Conservation (phyloP, 305 asterid species). For the Caryopteris hybrid region DNA sequence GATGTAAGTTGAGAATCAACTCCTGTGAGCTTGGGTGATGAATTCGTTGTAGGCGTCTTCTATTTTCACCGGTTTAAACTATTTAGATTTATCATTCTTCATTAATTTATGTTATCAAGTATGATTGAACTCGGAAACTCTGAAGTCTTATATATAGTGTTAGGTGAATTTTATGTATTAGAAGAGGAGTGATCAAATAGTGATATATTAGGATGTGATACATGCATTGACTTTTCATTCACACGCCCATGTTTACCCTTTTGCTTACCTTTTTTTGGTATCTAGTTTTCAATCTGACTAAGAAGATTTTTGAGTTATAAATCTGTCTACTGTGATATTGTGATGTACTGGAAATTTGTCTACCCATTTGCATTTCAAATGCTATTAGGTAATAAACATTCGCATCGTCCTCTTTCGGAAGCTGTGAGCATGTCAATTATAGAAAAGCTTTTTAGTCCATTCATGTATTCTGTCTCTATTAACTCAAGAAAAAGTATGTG, state of each 20-base stretch:
- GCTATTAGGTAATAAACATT: not conserved
- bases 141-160: not conserved
- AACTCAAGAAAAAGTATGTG: not conserved
- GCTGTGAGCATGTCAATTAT: not conserved
- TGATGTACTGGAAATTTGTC: not conserved
- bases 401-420: not conserved
- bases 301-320: not conserved
- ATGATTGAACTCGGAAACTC: not conserved
- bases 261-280: too few species aligned
- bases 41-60: not conserved
- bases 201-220: not conserved
- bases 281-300: too few species aligned
- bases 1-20: constrained; percentile 37
- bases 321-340: not conserved
- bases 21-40: not conserved
- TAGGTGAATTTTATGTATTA: not conserved
- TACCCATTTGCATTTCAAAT: not conserved
- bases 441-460: not conserved
- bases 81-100: not conserved
- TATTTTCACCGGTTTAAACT: not conserved
- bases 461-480: not conserved
- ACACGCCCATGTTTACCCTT: too few species aligned
- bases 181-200: not conserved
- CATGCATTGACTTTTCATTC: too few species aligned
- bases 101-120: not conserved